Conservation (phyloP, 2,329 filamentous ascomycete genomes). For the Coniochaeta hoffmannii region DNA sequence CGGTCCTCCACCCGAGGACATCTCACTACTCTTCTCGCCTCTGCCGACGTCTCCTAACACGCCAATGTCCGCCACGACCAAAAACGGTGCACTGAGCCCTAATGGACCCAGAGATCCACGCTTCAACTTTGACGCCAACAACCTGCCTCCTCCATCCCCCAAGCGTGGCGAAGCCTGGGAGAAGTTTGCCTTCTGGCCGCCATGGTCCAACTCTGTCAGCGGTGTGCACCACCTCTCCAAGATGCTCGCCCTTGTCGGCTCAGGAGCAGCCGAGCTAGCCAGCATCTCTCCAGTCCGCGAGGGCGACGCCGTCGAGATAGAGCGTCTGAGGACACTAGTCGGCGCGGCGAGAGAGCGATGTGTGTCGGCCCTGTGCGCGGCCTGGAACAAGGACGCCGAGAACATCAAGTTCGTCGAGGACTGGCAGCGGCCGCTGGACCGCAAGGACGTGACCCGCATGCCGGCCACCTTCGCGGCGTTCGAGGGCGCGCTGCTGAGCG, state of each 20-base stretch:
- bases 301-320: slow-evolving; percentile 49
- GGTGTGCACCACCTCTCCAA: slow-evolving; percentile 86
- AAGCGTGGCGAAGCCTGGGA: slow-evolving; percentile 83
- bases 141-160: slow-evolving; percentile 68
- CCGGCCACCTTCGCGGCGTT: slow-evolving; percentile 79
- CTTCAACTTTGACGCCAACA: slow-evolving; percentile 73
- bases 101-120: slow-evolving; percentile 59
- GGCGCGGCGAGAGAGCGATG: slow-evolving; percentile 75
- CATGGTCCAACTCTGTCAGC: slow-evolving; percentile 82
- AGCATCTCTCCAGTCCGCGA: slow-evolving; percentile 59
- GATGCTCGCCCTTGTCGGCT: slow-evolving; percentile 75
- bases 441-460: slow-evolving; percentile 84
- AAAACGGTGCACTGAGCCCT: slow-evolving; percentile 36
- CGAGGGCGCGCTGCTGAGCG: slow-evolving; percentile 71
- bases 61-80: slow-evolving; percentile 45
- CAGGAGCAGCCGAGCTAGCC: slow-evolving; percentile 79
- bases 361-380: slow-evolving; percentile 75
- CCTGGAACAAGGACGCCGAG: slow-evolving; percentile 91
- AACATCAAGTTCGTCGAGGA: slow-evolving; percentile 89
- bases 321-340: slow-evolving; percentile 69
- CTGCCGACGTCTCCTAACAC: slow-evolving; percentile 62
- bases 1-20: slow-evolving; percentile 82
- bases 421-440: slow-evolving; percentile 78
- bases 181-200: slow-evolving; percentile 92
- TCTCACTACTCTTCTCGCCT: slow-evolving; percentile 81